phyloP scores from a whole-genome alignment of 1,139 yeast species.

The Trichomonascaceae sp. region DNA sequence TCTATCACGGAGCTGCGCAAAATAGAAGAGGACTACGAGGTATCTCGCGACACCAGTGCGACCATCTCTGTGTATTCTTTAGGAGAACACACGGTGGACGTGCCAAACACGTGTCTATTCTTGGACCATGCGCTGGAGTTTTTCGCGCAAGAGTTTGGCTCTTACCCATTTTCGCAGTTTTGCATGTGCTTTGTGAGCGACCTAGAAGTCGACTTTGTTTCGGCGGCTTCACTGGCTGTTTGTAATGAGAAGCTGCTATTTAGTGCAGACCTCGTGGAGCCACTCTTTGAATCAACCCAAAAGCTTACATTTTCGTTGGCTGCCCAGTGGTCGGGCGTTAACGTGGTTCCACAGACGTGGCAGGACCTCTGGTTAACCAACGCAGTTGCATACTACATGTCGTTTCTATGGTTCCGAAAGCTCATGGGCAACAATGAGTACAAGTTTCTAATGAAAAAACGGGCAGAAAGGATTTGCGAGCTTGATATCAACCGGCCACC shows the following conservation, averaged over 20 bases:
- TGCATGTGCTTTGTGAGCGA: constrained; percentile 65
- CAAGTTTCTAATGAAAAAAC: constrained; percentile 52
- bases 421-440: constrained; percentile 79
- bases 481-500: constrained; percentile 78
- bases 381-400: constrained; percentile 80
- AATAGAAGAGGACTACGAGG: constrained; percentile 27
- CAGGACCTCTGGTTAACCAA: constrained; percentile 87
- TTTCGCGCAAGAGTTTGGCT: constrained; percentile 79
- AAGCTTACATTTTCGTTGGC: constrained; percentile 58
- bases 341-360: constrained; percentile 68
- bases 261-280: constrained; percentile 67
- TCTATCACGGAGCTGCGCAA: constrained; percentile 34
- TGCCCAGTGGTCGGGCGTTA: constrained; percentile 88
- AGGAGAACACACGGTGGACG: constrained; percentile 44
- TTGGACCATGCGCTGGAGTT: constrained; percentile 69
- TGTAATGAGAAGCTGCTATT: constrained; percentile 56
- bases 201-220: constrained; percentile 34
- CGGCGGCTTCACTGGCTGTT: constrained; percentile 67
- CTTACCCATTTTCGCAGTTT: constrained; percentile 80
- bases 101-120: constrained; percentile 64
- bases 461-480: constrained; percentile 53
- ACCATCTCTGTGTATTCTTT: constrained; percentile 44
- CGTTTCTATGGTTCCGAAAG: constrained; percentile 51
- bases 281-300: constrained; percentile 61
- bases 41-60: constrained; percentile 25